phyloP scores from a whole-genome alignment of 1,139 yeast species.

The Yamadazyma blattariae region DNA sequence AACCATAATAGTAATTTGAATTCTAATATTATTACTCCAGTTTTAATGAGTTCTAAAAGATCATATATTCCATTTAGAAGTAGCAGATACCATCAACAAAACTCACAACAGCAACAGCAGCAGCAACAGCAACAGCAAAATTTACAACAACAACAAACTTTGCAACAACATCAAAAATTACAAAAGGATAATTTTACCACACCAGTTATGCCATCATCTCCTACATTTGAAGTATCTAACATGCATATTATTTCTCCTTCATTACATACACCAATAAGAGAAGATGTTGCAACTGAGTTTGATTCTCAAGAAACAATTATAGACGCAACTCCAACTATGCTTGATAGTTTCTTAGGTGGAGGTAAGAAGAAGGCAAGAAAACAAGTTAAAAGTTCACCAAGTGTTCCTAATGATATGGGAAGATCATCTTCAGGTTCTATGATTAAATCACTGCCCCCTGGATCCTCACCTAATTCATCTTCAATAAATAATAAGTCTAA shows the following conservation, averaged over 20 bases:
- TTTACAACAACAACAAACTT: not conserved
- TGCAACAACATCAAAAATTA: not conserved
- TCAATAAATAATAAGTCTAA: conserved; percentile 9
- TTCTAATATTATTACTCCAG: conserved; percentile 14
- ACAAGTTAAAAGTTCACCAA: conserved; percentile 12
- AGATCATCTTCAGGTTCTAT: conserved; percentile 7
- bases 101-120: conserved; percentile 1
- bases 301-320: conserved; percentile 8
- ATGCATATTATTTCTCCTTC: conserved; percentile 9
- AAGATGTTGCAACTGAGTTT: conserved; percentile 1
- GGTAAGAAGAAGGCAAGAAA: conserved; percentile 24
- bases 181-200: conserved; percentile 20
- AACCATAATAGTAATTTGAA: conserved; percentile 1
- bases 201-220: conserved; percentile 22
- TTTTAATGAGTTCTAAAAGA: conserved; percentile 23
- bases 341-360: conserved; percentile 29
- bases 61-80: conserved; percentile 47
- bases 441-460: conserved; percentile 9
- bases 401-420: conserved; percentile 3
- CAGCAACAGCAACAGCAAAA: not conserved
- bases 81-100: conserved; percentile 21
- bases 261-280: conserved; percentile 5
- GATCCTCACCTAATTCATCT: conserved; percentile 11
- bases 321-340: conserved; percentile 15
- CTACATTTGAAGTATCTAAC: conserved; percentile 19